Evolutionary conservation across 1,284 basidiomycete genomes (phyloP).

Genomic region (Leccinum solheimii): DNA sequence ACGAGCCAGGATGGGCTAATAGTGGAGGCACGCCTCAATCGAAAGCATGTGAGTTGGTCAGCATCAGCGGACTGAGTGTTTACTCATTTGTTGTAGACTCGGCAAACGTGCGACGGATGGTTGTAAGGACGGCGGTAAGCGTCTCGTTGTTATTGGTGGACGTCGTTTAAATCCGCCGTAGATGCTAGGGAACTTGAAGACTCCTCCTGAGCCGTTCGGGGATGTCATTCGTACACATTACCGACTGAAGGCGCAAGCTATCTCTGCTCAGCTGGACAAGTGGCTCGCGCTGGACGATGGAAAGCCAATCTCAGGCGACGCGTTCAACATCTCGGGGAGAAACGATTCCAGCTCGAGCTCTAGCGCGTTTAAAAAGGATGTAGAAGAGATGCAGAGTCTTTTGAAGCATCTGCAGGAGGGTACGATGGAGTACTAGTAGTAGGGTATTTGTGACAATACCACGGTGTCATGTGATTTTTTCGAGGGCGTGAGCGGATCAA

Average conservation of each 20-base stretch:
- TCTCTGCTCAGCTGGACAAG: conserved; percentile 73
- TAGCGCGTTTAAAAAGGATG: conserved; percentile 63
- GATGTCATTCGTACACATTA: conserved; percentile 89
- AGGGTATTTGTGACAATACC: background rate
- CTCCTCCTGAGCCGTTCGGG: conserved; percentile 78
- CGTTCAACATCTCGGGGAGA: conserved; percentile 41
- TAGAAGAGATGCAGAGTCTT: conserved; percentile 64
- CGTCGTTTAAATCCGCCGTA: conserved; percentile 32
- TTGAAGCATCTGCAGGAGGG: conserved; percentile 47
- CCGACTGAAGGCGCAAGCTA: conserved; percentile 74
- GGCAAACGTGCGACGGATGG: conserved; percentile 87
- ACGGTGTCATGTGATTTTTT: background rate
- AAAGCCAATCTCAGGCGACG: conserved; percentile 52
- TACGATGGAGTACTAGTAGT: conserved; percentile 15
- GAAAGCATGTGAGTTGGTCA: conserved; percentile 58
- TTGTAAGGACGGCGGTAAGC: conserved; percentile 78
- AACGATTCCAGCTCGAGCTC: conserved; percentile 44
- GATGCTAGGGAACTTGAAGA: conserved; percentile 85
- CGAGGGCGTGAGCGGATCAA: background rate
- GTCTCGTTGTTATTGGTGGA: conserved; percentile 4
- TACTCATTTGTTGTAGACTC: conserved; percentile 53
- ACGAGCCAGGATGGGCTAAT: conserved; percentile 85
- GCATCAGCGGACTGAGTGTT: conserved; percentile 1
- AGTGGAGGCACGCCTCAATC: conserved; percentile 71
- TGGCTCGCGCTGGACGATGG: conserved; percentile 79